phyloP scores from a whole-genome alignment of 208 protist species.

The Leishmania arabica region DNA sequence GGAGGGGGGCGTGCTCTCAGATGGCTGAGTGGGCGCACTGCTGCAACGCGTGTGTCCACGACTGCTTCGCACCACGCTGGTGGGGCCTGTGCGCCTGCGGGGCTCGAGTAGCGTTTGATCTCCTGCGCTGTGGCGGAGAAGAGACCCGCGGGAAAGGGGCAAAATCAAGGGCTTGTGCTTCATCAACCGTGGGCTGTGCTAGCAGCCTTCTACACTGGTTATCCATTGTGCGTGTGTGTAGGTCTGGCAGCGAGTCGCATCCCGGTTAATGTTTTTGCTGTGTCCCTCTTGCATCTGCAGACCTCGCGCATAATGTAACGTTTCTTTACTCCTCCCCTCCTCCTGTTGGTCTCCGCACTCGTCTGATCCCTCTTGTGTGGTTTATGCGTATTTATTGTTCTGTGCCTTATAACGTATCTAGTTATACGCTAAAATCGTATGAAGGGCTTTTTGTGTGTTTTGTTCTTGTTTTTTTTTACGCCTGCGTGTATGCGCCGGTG shows the following conservation, averaged over 20 bases:
- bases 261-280: background rate
- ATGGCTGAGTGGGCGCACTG: no score
- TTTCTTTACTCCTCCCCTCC: background rate
- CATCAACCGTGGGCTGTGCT: background rate
- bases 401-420: background rate
- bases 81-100: background rate
- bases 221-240: background rate
- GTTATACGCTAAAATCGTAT: background rate
- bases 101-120: background rate
- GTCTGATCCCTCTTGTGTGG: background rate
- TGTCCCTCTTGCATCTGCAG: background rate
- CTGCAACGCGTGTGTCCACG: no score
- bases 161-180: background rate
- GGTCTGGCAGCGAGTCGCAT: no score
- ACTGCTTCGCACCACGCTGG: background rate
- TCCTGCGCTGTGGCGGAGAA: background rate
- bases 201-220: background rate
- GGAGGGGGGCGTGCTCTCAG: no score
- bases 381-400: conserved; percentile 8
- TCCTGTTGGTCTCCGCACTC: no score
- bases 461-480: background rate
- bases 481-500: background rate
- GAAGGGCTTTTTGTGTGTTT: background rate
- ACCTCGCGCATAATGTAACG: background rate
- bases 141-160: background rate